These are phyloP conservation scores for Penicillium expansum DNA, from an alignment of 2,329 filamentous ascomycete species.

Conservation along the genomic window DNA sequence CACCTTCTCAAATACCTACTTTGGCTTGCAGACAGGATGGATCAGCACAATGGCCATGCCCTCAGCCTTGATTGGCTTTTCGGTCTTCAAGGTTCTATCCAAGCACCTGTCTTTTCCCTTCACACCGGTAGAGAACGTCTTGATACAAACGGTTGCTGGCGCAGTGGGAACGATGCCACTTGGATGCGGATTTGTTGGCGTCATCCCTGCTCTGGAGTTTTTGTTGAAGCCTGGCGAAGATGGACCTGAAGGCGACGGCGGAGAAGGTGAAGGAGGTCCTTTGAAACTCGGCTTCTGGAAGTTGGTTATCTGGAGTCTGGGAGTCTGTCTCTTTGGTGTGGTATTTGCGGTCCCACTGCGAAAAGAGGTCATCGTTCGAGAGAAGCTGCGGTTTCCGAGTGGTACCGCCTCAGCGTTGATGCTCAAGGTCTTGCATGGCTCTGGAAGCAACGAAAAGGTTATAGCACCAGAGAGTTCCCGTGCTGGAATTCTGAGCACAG, in stretches of 20 bases:
- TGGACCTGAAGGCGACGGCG: slow-evolving; percentile 71
- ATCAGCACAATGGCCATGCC: slow-evolving; percentile 95
- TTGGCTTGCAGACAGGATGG: slow-evolving; percentile 89
- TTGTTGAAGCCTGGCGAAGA: slow-evolving; percentile 74
- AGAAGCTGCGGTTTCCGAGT: slow-evolving; percentile 90
- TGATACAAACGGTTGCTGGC: slow-evolving; percentile 93
- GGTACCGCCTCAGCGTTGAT: slow-evolving; percentile 93
- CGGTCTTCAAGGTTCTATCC: slow-evolving; percentile 79
- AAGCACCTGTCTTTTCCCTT: slow-evolving; percentile 76
- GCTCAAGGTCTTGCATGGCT: slow-evolving; percentile 83
- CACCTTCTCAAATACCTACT: slow-evolving; percentile 97
- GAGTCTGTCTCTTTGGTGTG: slow-evolving; percentile 93
- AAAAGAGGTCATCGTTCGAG: slow-evolving; percentile 86
- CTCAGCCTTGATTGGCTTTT: slow-evolving; percentile 88
- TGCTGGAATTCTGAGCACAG: slow-evolving; percentile 20
- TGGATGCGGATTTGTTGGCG: slow-evolving; percentile 91
- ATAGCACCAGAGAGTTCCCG: slow-evolving; percentile 18
- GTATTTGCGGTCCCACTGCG: slow-evolving; percentile 91
- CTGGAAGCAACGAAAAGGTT: slow-evolving; percentile 44
- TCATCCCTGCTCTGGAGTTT: slow-evolving; percentile 89
- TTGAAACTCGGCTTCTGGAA: slow-evolving; percentile 70
- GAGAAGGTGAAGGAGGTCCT: slow-evolving; percentile 72
- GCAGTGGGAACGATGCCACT: slow-evolving; percentile 96
- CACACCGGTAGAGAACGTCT: slow-evolving; percentile 90
- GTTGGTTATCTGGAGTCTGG: slow-evolving; percentile 84